Evolutionary conservation across 805 yeast species (phyloP), one percentile per base, ranked within the genome.

Genomic region (Pichia manshurica): DNA sequence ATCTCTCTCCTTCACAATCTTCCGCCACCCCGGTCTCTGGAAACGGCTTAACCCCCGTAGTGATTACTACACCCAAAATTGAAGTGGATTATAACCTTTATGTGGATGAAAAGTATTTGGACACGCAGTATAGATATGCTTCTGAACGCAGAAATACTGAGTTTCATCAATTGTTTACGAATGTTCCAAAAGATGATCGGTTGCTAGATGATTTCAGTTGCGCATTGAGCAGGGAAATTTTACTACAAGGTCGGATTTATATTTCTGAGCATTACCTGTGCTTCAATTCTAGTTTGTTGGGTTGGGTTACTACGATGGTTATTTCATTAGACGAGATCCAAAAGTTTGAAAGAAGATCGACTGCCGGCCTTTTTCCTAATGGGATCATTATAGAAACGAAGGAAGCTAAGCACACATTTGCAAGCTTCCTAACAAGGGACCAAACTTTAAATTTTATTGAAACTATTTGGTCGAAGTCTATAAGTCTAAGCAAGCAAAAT

Each of bases 361-460:
- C 96, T 0, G 96, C 87, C 5, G 96, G 95, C 0, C 70, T 91
- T 21, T 88, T 91, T 59, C 95, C 96, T 20, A 91, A 91, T 62
- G 97, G 96, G 3, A 87, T 91, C 36, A 69, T 77, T 5, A 72
- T 88, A 21, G 83, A 81, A 55, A 84, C 93, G 0, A 71, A 67
- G 33, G 77, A 72, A 65, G 77, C 74, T 4, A 79, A 77, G 52
- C 86, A 88, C 57, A 79, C 79, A 17, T 90, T 91, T 71, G 96
- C 96, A 13, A 87, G 95, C 47, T 89, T 91, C 59, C 69, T 87
- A 6, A 78, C 91, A 1, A 74, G 97, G 48, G 96, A 91, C 61
- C 65, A 81, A 7, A 83, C 95, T 0, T 77, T 77, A 55, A 84
- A 82, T 39, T 75, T 88, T 48, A 70, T 93, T 54, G 79, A 77